Conservation (phyloP, 495 filamentous ascomycete species). For the Penicillium diatomitis region DNA sequence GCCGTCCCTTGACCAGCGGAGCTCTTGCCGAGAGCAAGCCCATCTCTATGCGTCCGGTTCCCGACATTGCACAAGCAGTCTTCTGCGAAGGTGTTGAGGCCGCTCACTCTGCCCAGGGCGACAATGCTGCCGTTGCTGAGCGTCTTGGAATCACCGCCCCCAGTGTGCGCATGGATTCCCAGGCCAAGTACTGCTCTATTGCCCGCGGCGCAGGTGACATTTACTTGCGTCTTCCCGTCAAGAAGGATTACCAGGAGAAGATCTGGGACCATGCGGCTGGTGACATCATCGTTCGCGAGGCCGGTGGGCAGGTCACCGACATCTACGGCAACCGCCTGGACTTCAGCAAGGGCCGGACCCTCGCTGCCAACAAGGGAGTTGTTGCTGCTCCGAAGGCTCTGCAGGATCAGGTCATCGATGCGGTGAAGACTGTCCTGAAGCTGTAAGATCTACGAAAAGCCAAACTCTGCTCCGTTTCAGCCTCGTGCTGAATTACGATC, state of each 20-base stretch:
- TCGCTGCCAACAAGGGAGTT: conserved; percentile 84
- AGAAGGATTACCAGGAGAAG: conserved; percentile 89
- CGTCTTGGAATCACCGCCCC: conserved; percentile 76
- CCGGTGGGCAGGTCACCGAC: conserved; percentile 86
- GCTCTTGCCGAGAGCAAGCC: conserved; percentile 47
- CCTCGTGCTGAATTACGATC: no score
- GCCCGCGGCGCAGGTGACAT: conserved; percentile 93
- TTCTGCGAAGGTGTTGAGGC: conserved; percentile 96
- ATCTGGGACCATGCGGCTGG: conserved; percentile 99
- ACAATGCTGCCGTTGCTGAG: conserved; percentile 75
- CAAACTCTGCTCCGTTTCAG: no score
- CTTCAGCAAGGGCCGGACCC: conserved; percentile 77
- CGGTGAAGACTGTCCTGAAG: conserved; percentile 69
- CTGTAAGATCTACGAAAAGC: conserved; percentile 25
- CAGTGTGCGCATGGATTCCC: conserved; percentile 89
- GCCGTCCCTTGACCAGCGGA: conserved; percentile 56
- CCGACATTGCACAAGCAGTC: conserved; percentile 66
- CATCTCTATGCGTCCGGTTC: conserved; percentile 69
- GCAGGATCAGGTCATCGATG: conserved; percentile 69
- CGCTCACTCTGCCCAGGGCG: conserved; percentile 78
- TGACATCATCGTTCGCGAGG: conserved; percentile 87
- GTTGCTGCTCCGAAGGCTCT: conserved; percentile 72
- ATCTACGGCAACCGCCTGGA: conserved; percentile 70
- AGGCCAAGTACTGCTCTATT: conserved; percentile 95
- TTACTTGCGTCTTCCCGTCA: conserved; percentile 79